Evolutionary conservation across 768 basidiomycete genomes (phyloP).

Genomic region (Collybia mongolica): DNA sequence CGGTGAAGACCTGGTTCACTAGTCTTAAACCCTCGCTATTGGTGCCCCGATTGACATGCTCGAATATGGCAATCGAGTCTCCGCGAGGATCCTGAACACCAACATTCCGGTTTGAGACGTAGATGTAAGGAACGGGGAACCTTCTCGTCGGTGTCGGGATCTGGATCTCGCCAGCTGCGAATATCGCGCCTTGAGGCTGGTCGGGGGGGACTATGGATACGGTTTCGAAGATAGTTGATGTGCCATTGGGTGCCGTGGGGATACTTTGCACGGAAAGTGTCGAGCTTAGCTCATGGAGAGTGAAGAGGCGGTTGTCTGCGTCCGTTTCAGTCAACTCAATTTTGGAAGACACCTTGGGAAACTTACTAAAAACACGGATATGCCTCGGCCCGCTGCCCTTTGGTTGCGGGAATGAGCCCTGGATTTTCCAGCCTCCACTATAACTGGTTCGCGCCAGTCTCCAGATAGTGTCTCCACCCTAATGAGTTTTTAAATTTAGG

Average conservation of each 20-base stretch:
- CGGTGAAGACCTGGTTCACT: conserved; percentile 56
- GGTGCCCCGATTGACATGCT: conserved; percentile 27
- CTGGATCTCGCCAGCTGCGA: conserved; percentile 63
- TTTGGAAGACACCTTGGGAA: neutral
- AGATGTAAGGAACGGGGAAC: conserved; percentile 57
- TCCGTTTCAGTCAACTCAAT: neutral
- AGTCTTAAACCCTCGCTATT: conserved; percentile 25
- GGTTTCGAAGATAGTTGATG: conserved; percentile 45
- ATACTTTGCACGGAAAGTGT: conserved; percentile 59
- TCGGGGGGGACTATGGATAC: conserved; percentile 48
- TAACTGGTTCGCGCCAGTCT: conserved; percentile 43
- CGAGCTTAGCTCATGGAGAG: conserved; percentile 54
- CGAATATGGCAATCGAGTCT: conserved; percentile 65
- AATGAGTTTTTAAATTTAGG: neutral
- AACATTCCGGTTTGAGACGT: conserved; percentile 67
- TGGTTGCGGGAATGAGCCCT: conserved; percentile 43
- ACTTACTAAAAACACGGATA: conserved; percentile 39
- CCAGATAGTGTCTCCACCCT: conserved; percentile 69
- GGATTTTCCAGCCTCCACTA: conserved; percentile 47
- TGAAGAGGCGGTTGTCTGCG: conserved; percentile 48
- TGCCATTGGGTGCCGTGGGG: conserved; percentile 49
- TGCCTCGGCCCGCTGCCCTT: conserved; percentile 61
- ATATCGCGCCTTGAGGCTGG: conserved; percentile 35
- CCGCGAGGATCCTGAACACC: conserved; percentile 46
- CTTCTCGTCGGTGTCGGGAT: conserved; percentile 44